Percentiles rank a stretch among this genome's conserved stretches.
These are phyloP conservation scores for Xylariaceae sp. DNA, from an alignment of 2,329 filamentous ascomycete genomes.

Conservation along the genomic window DNA sequence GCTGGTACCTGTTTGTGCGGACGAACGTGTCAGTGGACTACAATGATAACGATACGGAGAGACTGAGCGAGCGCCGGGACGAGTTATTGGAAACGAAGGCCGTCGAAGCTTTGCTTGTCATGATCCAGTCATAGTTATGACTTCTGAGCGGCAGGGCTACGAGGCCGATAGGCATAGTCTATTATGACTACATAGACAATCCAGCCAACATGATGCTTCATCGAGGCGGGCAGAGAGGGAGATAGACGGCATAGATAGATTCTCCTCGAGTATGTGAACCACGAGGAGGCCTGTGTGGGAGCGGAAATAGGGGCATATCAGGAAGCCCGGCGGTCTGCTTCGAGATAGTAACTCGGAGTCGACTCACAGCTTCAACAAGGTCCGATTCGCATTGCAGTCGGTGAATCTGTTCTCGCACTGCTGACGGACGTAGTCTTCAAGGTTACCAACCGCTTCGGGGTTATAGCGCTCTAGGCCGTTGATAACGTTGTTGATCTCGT, in stretches of 20 bases:
- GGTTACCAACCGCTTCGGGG: constrained; percentile 86
- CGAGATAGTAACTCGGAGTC: neutral
- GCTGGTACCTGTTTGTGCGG: constrained; percentile 72
- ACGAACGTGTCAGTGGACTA: constrained; percentile 4
- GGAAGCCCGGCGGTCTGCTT: too few relatives aligned
- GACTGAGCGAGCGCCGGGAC: neutral
- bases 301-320: too few relatives aligned
- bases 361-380: constrained; percentile 92
- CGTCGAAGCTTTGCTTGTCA: constrained; percentile 52
- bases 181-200: constrained; percentile 54
- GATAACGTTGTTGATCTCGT: constrained; percentile 87
- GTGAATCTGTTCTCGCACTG: constrained; percentile 94
- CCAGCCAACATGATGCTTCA: too few relatives aligned
- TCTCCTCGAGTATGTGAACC: neutral
- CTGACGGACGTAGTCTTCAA: constrained; percentile 89
- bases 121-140: constrained; percentile 59
- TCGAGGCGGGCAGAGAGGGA: too few relatives aligned
- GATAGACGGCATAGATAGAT: constrained; percentile 6
- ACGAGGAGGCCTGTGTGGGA: neutral
- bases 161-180: constrained; percentile 62
- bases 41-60: neutral
- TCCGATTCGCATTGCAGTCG: constrained; percentile 95
- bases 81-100: constrained; percentile 4
- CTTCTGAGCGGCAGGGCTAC: constrained; percentile 59
- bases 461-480: constrained; percentile 98